phyloP scores from a whole-genome alignment of 2,329 filamentous ascomycete species.

The Paraphoma sp. region DNA sequence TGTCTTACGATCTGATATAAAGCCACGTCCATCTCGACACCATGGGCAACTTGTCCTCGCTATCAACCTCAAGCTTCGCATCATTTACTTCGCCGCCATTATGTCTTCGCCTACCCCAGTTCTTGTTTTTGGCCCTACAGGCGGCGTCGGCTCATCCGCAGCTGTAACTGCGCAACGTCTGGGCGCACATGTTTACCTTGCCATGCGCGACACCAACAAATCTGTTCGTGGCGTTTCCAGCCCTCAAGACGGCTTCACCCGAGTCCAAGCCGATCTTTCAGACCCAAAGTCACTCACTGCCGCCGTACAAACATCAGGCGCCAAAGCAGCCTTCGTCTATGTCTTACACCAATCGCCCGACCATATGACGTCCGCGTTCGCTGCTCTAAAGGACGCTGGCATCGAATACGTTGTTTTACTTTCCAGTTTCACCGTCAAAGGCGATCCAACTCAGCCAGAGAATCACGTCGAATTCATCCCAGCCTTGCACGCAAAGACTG shows the following conservation, averaged over 20 bases:
- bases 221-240: constrained; percentile 47
- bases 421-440: constrained; percentile 41
- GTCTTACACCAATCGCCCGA: constrained; percentile 41
- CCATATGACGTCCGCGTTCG: constrained; percentile 49
- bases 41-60: no score
- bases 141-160: constrained; percentile 51
- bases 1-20: no score
- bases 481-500: constrained; percentile 54
- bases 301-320: constrained; percentile 52
- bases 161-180: constrained; percentile 49
- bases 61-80: not conserved
- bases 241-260: constrained; percentile 42
- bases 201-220: constrained; percentile 57
- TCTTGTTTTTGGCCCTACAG: constrained; percentile 60
- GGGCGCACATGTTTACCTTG: constrained; percentile 56
- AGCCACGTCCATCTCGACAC: no score
- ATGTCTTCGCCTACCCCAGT: not conserved
- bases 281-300: constrained; percentile 49
- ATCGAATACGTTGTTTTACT: constrained; percentile 57
- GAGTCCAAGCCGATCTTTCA: constrained; percentile 55
- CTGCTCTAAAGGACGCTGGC: constrained; percentile 55
- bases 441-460: constrained; percentile 16
- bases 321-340: constrained; percentile 60
- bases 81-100: not conserved
- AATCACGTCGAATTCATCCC: constrained; percentile 35